These are phyloP conservation scores for Populus alba DNA, from an alignment of 345 rosid species.

Conservation along the genomic window DNA sequence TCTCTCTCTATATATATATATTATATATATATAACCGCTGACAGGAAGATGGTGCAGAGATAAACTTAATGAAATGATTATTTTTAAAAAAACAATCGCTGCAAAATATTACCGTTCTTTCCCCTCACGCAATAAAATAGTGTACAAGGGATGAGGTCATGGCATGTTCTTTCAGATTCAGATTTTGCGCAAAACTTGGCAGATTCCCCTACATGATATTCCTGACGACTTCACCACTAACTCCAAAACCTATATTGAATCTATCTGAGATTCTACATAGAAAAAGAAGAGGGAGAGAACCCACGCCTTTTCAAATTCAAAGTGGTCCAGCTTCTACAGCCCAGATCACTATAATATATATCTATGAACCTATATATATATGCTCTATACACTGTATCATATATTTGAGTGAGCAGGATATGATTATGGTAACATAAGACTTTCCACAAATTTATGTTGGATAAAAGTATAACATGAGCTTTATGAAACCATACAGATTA, in stretches of 20 bases:
- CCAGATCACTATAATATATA: not conserved
- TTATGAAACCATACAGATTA: too few species aligned
- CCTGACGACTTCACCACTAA: slow-evolving; percentile 34
- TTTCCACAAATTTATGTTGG: not conserved
- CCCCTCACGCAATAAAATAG: not conserved
- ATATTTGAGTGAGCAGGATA: not conserved
- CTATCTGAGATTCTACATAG: not conserved
- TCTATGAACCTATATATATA: not conserved
- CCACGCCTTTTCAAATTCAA: slow-evolving; percentile 35
- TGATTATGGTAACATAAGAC: not conserved
- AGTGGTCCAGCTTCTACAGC: slow-evolving; percentile 27
- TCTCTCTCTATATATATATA: too few species aligned
- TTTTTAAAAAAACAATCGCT: not conserved
- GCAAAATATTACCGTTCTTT: not conserved
- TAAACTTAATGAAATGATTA: not conserved
- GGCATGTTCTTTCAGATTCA: slow-evolving; percentile 23
- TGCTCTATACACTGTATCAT: too few species aligned
- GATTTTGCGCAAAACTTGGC: slow-evolving; percentile 28
- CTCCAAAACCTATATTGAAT: slow-evolving; percentile 26
- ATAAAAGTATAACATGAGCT: not conserved
- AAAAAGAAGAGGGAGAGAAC: not conserved
- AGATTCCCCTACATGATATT: slow-evolving; percentile 41
- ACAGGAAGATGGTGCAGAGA: not conserved
- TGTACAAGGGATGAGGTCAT: not conserved
- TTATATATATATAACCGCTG: not conserved